Conservation (phyloP, 805 yeast genomes). For the Scheffersomyces ergatensis region DNA sequence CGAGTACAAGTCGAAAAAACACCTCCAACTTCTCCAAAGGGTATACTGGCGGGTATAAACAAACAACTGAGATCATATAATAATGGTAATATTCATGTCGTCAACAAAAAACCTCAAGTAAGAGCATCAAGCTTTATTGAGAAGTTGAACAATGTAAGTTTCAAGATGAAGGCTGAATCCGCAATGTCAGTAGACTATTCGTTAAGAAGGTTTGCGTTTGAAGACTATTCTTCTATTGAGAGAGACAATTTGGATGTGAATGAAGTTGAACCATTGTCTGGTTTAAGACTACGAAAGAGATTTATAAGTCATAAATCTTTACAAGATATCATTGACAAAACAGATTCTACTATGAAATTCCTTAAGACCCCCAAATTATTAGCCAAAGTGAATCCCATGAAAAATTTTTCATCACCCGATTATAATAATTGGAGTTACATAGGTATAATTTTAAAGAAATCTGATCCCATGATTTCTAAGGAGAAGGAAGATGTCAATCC, state of each 20-base stretch:
- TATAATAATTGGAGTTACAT: slow-evolving; percentile 76
- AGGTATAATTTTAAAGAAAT: slow-evolving; percentile 66
- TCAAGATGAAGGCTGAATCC: background rate
- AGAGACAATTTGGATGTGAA: slow-evolving; percentile 5
- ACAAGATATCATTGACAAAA: slow-evolving; percentile 27
- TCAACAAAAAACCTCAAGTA: slow-evolving; percentile 1
- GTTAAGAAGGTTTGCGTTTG: slow-evolving; percentile 23
- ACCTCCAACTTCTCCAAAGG: slow-evolving; percentile 5
- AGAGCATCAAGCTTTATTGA: slow-evolving; percentile 14
- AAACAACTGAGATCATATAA: background rate
- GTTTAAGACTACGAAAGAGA: slow-evolving; percentile 30
- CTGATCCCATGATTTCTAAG: slow-evolving; percentile 47
- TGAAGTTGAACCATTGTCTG: slow-evolving; percentile 19
- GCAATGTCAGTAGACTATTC: slow-evolving; percentile 8
- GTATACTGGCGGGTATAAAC: background rate
- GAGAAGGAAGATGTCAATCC: slow-evolving; percentile 18
- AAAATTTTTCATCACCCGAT: slow-evolving; percentile 59
- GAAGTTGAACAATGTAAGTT: slow-evolving; percentile 15
- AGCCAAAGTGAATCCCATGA: slow-evolving; percentile 67
- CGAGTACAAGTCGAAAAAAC: slow-evolving; percentile 9
- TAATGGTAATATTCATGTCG: background rate
- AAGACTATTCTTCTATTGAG: background rate
- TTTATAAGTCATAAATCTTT: slow-evolving; percentile 42
- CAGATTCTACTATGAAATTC: slow-evolving; percentile 44
- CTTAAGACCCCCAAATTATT: slow-evolving; percentile 57